Evolutionary conservation across 371 early-diverging fungal genomes (phyloP), one percentile per base, ranked within the genome.

Genomic region (Syncephalastrum monosporum): DNA sequence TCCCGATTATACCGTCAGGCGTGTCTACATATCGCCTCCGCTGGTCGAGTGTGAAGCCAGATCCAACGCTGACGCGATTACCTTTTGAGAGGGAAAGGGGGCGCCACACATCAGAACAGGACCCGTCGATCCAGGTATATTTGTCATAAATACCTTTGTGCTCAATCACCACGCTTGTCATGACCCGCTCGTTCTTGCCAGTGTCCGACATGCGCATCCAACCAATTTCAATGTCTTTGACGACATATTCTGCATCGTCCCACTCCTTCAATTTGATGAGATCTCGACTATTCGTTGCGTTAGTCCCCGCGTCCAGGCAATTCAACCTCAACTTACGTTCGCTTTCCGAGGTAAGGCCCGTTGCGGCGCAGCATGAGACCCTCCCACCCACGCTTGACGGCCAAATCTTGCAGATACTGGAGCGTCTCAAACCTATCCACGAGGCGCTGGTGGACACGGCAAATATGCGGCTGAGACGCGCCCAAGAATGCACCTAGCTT

Each of bases 241-340:
- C 82, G 16, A 44, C 61, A 46, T 75, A 85, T 29, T 85, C 85
- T 29, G 74, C 76, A 49, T 85, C 85, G 25, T 77, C 75, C 67
- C 79, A 85, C 57, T 81, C 69, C 54, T 85, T 85, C 55, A 85
- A 53, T 50, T 85, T 85, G 23, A 82, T 47, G 58, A 85, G 61
- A 53, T 82, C 69, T 5, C 71, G 72, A 27, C 82, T 84, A 49
- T 23, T 21, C 1, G 3, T 21, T 17, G 27, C 12, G 14, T 47
- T 8, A 58, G 51, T 45, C 15, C 25, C 16, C 23, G 2, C 16
- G 1, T 13, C 12, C 16, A 13, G 3, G 6, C 12, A 16, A 7
- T 33, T 19, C 15, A 5, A 14, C 24, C 1, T 21, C 4, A 25
- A 48, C 3, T 65, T 71, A 82, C 81, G 75, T 78, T 59, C 86